Conservation (phyloP, 345 rosid genomes). For the Pistacia vera region DNA sequence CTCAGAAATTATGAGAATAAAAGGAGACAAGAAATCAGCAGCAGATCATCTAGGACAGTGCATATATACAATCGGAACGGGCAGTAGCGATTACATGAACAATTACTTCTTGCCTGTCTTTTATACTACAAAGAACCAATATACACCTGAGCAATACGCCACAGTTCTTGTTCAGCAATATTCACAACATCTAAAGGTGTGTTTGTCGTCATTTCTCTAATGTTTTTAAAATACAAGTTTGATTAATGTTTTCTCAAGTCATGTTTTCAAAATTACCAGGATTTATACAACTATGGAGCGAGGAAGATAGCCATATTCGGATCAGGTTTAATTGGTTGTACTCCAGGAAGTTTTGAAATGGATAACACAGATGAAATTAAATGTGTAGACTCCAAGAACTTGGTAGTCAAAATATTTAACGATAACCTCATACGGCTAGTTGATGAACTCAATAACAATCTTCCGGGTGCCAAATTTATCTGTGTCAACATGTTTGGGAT, state of each 20-base stretch:
- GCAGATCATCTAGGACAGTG: constrained; percentile 26
- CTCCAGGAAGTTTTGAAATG: too few species aligned
- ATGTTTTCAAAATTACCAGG: constrained; percentile 22
- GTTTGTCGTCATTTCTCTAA: not conserved
- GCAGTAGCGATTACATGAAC: constrained; percentile 40
- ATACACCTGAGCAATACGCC: constrained; percentile 23
- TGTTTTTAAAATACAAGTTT: too few species aligned
- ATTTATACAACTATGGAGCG: constrained; percentile 47
- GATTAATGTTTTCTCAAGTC: too few species aligned
- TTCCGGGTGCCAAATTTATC: constrained; percentile 38
- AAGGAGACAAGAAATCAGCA: not conserved
- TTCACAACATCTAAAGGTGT: constrained; percentile 28
- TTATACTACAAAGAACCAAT: constrained; percentile 25
- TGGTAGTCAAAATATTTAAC: too few species aligned
- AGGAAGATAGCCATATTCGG: constrained; percentile 49
- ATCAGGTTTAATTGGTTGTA: too few species aligned
- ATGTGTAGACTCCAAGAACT: too few species aligned
- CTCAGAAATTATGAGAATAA: not conserved
- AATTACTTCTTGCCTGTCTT: constrained; percentile 32
- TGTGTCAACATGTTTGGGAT: constrained; percentile 28
- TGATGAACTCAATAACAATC: constrained; percentile 38
- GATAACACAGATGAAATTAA: too few species aligned
- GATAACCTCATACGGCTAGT: too few species aligned
- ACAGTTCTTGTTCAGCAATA: constrained; percentile 22
- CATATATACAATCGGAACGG: constrained; percentile 30